Evolutionary conservation across 257 asterid species (phyloP).

Genomic region (Scutellaria galericulata): DNA sequence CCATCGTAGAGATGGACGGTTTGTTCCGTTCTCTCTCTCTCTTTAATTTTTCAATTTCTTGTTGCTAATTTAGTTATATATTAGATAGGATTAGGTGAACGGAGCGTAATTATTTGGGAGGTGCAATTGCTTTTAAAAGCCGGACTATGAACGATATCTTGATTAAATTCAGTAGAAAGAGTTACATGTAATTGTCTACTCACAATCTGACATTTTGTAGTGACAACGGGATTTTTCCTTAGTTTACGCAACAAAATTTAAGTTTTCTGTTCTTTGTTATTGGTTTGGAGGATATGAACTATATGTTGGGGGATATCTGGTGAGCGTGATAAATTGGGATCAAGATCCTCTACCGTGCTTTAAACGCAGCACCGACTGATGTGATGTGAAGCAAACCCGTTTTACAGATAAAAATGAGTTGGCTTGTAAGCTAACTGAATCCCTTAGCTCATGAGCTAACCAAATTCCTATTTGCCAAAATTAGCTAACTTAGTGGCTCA

Average conservation of each 20-base stretch:
- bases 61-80: constrained; percentile 4
- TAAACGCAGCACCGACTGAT: neutral
- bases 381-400: too few relatives aligned
- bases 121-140: neutral
- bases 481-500: too few relatives aligned
- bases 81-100: constrained; percentile 12
- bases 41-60: too few relatives aligned
- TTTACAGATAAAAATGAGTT: neutral
- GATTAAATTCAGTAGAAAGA: constrained; percentile 3
- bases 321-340: too few relatives aligned
- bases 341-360: neutral
- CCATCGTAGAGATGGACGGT: constrained; percentile 78
- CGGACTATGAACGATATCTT: neutral
- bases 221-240: constrained; percentile 2
- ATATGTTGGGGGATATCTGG: neutral
- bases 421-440: neutral
- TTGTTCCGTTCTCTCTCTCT: neutral
- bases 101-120: neutral
- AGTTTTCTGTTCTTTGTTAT: neutral
- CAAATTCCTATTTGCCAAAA: too few relatives aligned
- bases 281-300: neutral
- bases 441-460: neutral
- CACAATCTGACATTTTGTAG: constrained; percentile 6
- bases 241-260: neutral
- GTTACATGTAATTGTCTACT: neutral